Evolutionary conservation across 352 stramenopile species (phyloP).

Genomic region (Phytophthora hybrid): DNA sequence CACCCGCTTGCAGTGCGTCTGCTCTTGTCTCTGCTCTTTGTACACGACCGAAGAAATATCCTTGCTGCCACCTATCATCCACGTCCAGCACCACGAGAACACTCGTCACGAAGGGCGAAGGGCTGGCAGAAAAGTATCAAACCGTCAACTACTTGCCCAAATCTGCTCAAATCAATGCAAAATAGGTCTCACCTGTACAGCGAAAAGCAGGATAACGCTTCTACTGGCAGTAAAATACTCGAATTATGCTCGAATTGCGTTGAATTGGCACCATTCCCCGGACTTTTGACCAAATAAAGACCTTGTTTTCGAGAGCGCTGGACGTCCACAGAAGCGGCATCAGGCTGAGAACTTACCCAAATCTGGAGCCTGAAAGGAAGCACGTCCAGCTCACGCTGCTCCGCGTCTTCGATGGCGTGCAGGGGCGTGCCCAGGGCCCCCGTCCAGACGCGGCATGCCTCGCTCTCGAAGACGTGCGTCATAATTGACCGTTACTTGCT

Average conservation of each 20-base stretch:
- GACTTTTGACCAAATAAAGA: slow-evolving; percentile 35
- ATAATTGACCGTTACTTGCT: slow-evolving; percentile 14
- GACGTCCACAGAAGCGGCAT: slow-evolving; percentile 5
- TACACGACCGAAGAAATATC: slow-evolving; percentile 60
- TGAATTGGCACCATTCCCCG: background rate
- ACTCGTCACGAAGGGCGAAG: slow-evolving; percentile 62
- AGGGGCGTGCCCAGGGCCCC: slow-evolving; percentile 38
- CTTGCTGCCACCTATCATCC: slow-evolving; percentile 48
- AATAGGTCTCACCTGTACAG: slow-evolving; percentile 56
- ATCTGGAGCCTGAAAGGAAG: slow-evolving; percentile 39
- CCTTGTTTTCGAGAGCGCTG: slow-evolving; percentile 20
- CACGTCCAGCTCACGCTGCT: slow-evolving; percentile 40
- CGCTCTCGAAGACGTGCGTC: slow-evolving; percentile 42
- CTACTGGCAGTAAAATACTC: slow-evolving; percentile 43
- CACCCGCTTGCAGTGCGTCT: background rate
- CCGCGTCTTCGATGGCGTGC: slow-evolving; percentile 37
- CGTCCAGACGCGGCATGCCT: slow-evolving; percentile 56
- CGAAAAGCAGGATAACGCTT: slow-evolving; percentile 45
- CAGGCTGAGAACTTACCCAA: slow-evolving; percentile 22
- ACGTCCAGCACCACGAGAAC: slow-evolving; percentile 64
- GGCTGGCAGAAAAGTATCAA: slow-evolving; percentile 32
- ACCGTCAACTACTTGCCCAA: slow-evolving; percentile 1
- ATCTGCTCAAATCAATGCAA: background rate
- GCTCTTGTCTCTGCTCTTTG: background rate
- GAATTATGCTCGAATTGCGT: slow-evolving; percentile 13